Evolutionary conservation across 1,284 basidiomycete species (phyloP), one percentile per base, ranked within the genome.

Genomic region (Sporisorium reilianum): DNA sequence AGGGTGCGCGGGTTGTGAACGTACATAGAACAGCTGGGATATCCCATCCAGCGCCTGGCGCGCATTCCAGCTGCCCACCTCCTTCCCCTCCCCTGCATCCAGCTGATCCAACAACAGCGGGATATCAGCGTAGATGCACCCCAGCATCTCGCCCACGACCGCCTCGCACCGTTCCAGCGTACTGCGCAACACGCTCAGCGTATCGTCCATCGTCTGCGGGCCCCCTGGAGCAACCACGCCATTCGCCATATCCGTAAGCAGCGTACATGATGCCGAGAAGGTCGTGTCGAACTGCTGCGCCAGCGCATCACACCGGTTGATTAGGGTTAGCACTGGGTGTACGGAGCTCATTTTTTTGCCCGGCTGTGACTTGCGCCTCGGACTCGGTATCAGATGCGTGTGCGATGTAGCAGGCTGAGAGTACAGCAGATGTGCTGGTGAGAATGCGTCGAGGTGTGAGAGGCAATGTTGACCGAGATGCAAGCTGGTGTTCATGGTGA

Each of bases 21-120:
- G 48, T 64, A 83, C 81, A 58, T 83, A 78, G 53, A 83, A 80
- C 5, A 82, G 40, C 20, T 77, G 71, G 1, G 67, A 71, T 3
- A 83, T 78, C 16, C 72, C 71, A 18, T 71, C 59, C 4, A 82
- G 62, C 2, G 80, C 80, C 26, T 69, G 62, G 49, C 74, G 74
- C 0, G 81, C 79, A 40, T 83, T 75, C 64, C 75, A 79, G n/a
- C 62, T 68, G 0, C 56, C 60, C 14, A 66, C 59, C 0, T 32
- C 20, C 2, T 42, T 53, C 2, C 30, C 65, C 1, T 8, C 73
- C 26, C 36, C 59, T 1, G 26, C 1, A 42, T 82, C 80, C 14
- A 80, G 38, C 11, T 75, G 64, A 55, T 82, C 79, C 14, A 82
- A 48, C 34, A 82, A 20, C 30, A 64, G 64, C 9, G 73, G 73